Evolutionary conservation across 106 monocot species (phyloP).

Genomic region (Platanthera zijinensis): DNA sequence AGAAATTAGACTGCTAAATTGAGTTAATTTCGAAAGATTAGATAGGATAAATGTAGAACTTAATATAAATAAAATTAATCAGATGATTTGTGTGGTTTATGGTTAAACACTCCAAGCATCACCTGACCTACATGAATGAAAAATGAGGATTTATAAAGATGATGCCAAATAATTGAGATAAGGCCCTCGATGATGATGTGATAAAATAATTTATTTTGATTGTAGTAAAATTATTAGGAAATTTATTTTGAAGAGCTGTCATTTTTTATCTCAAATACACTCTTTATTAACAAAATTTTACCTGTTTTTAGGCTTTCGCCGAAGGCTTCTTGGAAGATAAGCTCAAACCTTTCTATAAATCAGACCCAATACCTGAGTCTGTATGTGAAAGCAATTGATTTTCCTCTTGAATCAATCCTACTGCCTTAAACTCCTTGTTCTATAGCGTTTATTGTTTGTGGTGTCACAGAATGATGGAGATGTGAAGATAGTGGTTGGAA

Average conservation of each 20-base stretch:
- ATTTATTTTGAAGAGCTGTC: background rate
- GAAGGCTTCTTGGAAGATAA: constrained; percentile 84
- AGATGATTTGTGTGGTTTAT: too few species aligned
- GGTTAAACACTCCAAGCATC: too few species aligned
- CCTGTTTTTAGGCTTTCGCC: constrained; percentile 45
- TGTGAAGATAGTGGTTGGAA: constrained; percentile 83
- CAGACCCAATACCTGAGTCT: constrained; percentile 82
- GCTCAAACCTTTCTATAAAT: constrained; percentile 85
- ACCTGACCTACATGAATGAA: too few species aligned
- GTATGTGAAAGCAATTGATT: constrained; percentile 20
- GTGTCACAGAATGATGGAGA: constrained; percentile 69
- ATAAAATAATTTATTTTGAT: background rate
- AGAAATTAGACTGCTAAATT: too few species aligned
- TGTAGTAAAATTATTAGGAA: background rate
- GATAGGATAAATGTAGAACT: too few species aligned
- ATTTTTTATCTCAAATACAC: background rate
- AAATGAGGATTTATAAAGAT: too few species aligned
- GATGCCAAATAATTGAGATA: too few species aligned
- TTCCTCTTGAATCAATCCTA: background rate
- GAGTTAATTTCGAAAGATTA: too few species aligned
- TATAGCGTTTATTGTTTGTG: constrained; percentile 3
- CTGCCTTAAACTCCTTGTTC: background rate
- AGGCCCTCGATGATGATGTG: too few species aligned
- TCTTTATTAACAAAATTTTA: background rate
- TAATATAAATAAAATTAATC: too few species aligned